Evolutionary conservation across 345 rosid species (phyloP).

Genomic region (Eucalyptus tenuipes): DNA sequence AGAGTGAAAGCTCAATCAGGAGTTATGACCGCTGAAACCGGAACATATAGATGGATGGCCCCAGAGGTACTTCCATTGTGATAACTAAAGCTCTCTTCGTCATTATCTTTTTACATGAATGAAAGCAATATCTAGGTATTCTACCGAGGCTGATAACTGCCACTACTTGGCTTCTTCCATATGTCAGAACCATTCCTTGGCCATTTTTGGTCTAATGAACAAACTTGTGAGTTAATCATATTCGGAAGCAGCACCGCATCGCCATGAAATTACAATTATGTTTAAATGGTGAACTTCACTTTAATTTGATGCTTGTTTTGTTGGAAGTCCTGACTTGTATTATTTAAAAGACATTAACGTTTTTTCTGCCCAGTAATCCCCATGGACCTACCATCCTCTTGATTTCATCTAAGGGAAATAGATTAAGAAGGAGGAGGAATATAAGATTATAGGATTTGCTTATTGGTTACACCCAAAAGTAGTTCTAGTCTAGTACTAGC

Average conservation of each 20-base stretch:
- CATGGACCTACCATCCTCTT: neutral
- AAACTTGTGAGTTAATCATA: neutral
- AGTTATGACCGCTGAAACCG: conserved; percentile 99
- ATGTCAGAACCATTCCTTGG: neutral
- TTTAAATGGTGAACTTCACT: neutral
- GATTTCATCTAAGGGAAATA: neutral
- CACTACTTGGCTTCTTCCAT: neutral
- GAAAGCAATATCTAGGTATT: neutral
- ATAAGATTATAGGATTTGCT: neutral
- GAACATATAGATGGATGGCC: conserved; percentile 99
- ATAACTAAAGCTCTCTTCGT: neutral
- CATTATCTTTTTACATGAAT: neutral
- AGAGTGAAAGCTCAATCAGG: conserved; percentile 89
- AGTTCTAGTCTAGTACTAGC: neutral
- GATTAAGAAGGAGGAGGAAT: neutral
- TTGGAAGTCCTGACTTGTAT: neutral
- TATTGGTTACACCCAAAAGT: neutral
- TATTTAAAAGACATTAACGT: neutral
- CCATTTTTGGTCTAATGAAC: neutral
- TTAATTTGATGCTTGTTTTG: neutral
- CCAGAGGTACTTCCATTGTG: conserved; percentile 61
- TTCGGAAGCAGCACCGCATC: neutral
- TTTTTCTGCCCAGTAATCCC: neutral
- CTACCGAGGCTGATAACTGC: neutral
- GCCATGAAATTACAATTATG: neutral